phyloP scores from a whole-genome alignment of 805 yeast species.

The Isabelozyma gotoi region DNA sequence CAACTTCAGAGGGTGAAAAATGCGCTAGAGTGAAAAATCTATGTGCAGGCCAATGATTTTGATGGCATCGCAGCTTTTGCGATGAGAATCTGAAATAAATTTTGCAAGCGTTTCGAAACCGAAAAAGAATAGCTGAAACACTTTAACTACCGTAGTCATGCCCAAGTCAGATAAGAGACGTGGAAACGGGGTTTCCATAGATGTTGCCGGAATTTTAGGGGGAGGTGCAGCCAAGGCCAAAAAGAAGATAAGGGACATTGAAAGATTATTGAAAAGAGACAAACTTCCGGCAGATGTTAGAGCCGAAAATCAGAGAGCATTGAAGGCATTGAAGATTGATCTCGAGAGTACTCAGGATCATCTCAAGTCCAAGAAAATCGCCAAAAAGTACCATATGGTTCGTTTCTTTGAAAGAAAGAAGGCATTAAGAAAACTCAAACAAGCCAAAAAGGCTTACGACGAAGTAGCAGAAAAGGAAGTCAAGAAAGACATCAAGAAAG shows the following conservation, averaged over 20 bases:
- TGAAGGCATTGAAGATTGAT: conserved; percentile 63
- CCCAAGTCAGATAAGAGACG: conserved; percentile 11
- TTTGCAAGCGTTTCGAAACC: not conserved
- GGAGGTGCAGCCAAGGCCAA: conserved; percentile 56
- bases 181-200: conserved; percentile 18
- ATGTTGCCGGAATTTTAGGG: conserved; percentile 29
- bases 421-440: conserved; percentile 70
- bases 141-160: not conserved
- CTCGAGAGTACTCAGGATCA: conserved; percentile 47
- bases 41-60: not conserved
- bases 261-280: conserved; percentile 63
- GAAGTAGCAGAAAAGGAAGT: conserved; percentile 33
- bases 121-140: not conserved
- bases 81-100: not conserved
- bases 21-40: not conserved
- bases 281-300: conserved; percentile 63
- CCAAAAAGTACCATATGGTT: conserved; percentile 87
- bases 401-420: conserved; percentile 88
- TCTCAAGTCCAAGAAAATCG: conserved; percentile 48
- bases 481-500: conserved; percentile 39
- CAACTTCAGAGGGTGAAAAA: too few species aligned
- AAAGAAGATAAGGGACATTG: conserved; percentile 84
- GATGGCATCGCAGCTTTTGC: not conserved
- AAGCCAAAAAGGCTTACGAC: conserved; percentile 39
- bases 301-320: conserved; percentile 71